These are phyloP conservation scores for Thermoascus crustaceus DNA, from an alignment of 2,329 filamentous ascomycete genomes.

Conservation along the genomic window DNA sequence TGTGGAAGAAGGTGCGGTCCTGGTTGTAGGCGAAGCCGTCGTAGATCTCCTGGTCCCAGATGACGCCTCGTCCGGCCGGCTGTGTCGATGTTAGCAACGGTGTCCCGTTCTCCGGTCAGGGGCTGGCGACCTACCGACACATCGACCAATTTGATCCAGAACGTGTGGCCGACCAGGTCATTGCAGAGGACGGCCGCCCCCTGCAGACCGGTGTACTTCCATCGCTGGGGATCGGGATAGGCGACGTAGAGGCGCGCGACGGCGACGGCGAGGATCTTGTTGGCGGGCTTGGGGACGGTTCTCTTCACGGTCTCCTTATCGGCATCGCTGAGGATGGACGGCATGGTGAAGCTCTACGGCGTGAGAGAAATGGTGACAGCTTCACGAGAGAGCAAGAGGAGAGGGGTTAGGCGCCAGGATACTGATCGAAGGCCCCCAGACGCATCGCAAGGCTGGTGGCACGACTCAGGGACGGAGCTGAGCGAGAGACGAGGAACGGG, in stretches of 20 bases:
- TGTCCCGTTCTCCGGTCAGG: constrained; percentile 7
- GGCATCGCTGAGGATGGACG: constrained; percentile 71
- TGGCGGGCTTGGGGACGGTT: constrained; percentile 82
- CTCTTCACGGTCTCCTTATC: constrained; percentile 97
- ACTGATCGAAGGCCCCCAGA: no score
- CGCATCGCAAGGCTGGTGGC: no score
- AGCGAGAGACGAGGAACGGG: no score
- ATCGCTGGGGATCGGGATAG: constrained; percentile 75
- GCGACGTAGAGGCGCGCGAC: constrained; percentile 91
- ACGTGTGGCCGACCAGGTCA: constrained; percentile 88
- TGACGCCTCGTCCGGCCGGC: constrained; percentile 71
- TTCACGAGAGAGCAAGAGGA: constrained; percentile 5
- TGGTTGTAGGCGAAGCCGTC: constrained; percentile 93
- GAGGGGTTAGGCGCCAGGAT: no score
- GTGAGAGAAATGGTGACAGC: constrained; percentile 5
- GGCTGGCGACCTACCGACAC: constrained; percentile 64
- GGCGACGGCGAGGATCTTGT: constrained; percentile 95
- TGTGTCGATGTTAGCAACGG: constrained; percentile 27
- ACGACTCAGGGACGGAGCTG: no score
- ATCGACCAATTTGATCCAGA: constrained; percentile 96
- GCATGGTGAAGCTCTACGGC: constrained; percentile 31
- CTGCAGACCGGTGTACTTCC: constrained; percentile 90
- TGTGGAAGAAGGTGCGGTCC: constrained; percentile 94
- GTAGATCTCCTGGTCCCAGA: constrained; percentile 98
- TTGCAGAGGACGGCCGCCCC: constrained; percentile 87